phyloP scores from a whole-genome alignment of 208 protist genomes.

The Acanthamoeba triangularis region DNA sequence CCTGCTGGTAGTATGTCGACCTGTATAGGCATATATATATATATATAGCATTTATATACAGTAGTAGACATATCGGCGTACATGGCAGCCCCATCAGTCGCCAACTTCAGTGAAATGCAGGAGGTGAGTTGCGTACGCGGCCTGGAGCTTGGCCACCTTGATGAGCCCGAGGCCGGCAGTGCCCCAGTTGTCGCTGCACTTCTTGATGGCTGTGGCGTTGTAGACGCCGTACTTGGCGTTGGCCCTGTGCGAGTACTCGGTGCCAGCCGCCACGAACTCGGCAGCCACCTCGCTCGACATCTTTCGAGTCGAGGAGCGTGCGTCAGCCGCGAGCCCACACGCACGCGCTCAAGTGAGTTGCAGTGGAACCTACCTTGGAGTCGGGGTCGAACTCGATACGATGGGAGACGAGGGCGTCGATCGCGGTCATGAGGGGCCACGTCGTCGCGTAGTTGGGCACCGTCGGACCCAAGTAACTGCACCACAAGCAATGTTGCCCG shows the following conservation, averaged over 20 bases:
- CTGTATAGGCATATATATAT: background rate
- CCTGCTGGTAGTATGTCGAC: background rate
- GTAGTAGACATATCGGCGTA: background rate
- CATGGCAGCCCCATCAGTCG: background rate
- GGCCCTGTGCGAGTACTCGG: conserved; percentile 11
- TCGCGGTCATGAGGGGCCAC: conserved; percentile 31
- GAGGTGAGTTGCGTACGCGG: background rate
- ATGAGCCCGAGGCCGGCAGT: background rate
- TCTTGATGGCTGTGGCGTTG: conserved; percentile 59
- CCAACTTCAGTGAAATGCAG: background rate
- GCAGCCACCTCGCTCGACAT: background rate
- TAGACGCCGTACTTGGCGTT: conserved; percentile 47
- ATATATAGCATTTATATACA: background rate
- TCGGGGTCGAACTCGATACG: background rate
- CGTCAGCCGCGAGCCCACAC: background rate
- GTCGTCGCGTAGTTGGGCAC: conserved; percentile 56
- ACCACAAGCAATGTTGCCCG: background rate
- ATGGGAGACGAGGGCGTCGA: conserved; percentile 26
- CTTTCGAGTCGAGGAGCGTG: background rate
- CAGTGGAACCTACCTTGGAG: background rate
- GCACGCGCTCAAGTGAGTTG: background rate
- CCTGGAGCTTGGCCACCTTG: conserved; percentile 20
- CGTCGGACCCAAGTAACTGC: background rate
- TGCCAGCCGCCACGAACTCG: conserved; percentile 37
- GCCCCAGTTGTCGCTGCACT: conserved; percentile 65